Evolutionary conservation across 2,329 filamentous ascomycete species (phyloP).

Genomic region (Cordyceps javanica): DNA sequence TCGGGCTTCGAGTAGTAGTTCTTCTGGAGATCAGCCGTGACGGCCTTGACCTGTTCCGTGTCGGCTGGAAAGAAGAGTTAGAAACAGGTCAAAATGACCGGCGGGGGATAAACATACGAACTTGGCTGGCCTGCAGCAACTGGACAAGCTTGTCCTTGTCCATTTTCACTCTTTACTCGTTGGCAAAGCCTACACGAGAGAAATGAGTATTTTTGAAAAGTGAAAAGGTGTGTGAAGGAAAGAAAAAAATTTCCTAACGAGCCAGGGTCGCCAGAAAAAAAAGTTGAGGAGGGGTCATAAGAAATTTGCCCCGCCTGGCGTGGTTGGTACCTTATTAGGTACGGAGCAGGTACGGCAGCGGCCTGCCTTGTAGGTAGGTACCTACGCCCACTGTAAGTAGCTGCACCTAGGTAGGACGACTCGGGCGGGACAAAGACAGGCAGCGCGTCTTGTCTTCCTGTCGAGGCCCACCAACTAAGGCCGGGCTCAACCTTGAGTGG

Average conservation of each 20-base stretch:
- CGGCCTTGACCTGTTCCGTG: slow-evolving; percentile 82
- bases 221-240: slow-evolving; percentile 6
- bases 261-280: slow-evolving; percentile 13
- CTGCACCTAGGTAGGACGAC: too few relatives aligned
- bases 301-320: slow-evolving; percentile 10
- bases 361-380: too few relatives aligned
- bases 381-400: too few relatives aligned
- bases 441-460: background rate
- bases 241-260: slow-evolving; percentile 4
- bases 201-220: slow-evolving; percentile 1
- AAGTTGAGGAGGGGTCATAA: slow-evolving; percentile 12
- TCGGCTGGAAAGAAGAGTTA: slow-evolving; percentile 57
- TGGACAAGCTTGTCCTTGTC: slow-evolving; percentile 69
- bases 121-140: slow-evolving; percentile 80
- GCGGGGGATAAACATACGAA: slow-evolving; percentile 57
- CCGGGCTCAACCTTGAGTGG: background rate
- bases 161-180: slow-evolving; percentile 25
- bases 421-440: too few relatives aligned
- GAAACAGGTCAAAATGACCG: slow-evolving; percentile 15
- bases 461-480: background rate
- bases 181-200: slow-evolving; percentile 3
- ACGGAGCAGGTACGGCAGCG: background rate
- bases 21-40: slow-evolving; percentile 85
- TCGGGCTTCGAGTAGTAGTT: slow-evolving; percentile 85
- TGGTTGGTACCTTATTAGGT: slow-evolving; percentile 2